Conservation (phyloP, 208 protist species). For the Lotmaria passim region DNA sequence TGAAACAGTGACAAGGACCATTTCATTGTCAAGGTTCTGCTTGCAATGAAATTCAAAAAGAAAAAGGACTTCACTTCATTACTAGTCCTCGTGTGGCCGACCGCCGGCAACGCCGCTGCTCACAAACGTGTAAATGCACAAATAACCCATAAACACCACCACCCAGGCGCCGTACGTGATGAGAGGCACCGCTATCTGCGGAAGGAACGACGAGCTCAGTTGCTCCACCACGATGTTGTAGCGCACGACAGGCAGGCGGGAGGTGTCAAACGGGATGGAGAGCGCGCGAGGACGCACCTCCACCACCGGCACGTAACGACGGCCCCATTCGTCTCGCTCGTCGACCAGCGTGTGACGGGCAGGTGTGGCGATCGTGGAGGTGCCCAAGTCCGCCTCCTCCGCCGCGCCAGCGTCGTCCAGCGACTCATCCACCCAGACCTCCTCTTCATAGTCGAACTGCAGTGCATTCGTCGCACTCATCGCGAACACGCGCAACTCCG, state of each 20-base stretch:
- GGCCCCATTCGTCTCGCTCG: too few species aligned
- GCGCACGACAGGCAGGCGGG: slow-evolving; percentile 28
- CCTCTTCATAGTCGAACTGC: slow-evolving; percentile 31
- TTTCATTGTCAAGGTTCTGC: too few species aligned
- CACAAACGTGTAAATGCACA: slow-evolving; percentile 28
- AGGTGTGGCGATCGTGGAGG: background rate
- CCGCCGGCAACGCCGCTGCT: slow-evolving; percentile 28
- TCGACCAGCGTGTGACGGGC: background rate
- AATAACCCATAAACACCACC: slow-evolving; percentile 30
- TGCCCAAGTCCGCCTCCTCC: background rate
- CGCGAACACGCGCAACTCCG: slow-evolving; percentile 37
- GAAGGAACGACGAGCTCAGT: slow-evolving; percentile 23
- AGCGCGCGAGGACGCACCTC: slow-evolving; percentile 32
- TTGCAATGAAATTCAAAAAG: too few species aligned
- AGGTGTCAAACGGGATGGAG: slow-evolving; percentile 24
- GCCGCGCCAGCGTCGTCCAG: slow-evolving; percentile 7
- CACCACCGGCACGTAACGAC: slow-evolving; percentile 35
- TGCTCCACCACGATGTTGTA: slow-evolving; percentile 45
- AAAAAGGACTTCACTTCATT: background rate
- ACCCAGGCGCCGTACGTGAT: slow-evolving; percentile 21
- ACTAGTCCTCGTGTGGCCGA: slow-evolving; percentile 3
- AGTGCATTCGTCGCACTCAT: slow-evolving; percentile 23
- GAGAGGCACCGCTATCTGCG: slow-evolving; percentile 23
- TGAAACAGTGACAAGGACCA: too few species aligned
- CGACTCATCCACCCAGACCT: slow-evolving; percentile 17